Conservation (phyloP, 2,329 filamentous ascomycete species). For the Scedosporium dehoogii region DNA sequence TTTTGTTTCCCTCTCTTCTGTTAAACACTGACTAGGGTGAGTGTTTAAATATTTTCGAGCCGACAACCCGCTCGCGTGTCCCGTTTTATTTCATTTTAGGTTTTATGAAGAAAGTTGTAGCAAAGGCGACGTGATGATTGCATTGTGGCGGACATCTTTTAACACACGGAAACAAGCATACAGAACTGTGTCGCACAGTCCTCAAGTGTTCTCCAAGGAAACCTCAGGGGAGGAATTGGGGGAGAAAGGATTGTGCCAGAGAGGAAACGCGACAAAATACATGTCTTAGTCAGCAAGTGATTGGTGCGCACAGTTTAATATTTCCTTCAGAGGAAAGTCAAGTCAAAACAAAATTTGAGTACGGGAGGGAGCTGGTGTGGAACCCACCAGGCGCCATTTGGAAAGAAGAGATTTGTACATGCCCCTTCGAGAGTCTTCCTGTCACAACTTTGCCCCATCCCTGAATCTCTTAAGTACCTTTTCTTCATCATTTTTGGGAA, state of each 20-base stretch:
- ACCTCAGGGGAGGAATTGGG: not conserved
- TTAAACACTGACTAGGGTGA: too few species aligned
- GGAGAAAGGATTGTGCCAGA: not conserved
- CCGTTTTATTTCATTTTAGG: too few species aligned
- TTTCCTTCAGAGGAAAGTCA: not conserved
- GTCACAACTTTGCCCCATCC: not conserved
- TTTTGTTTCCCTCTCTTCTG: too few species aligned
- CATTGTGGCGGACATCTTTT: too few species aligned
- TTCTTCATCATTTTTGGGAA: not conserved
- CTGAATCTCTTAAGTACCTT: not conserved
- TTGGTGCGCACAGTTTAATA: not conserved
- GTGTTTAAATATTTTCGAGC: too few species aligned
- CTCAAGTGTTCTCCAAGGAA: not conserved
- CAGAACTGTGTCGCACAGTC: not conserved
- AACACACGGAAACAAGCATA: too few species aligned
- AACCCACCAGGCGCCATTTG: too few species aligned
- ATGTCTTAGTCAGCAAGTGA: not conserved
- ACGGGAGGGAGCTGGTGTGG: too few species aligned
- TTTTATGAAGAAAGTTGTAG: too few species aligned
- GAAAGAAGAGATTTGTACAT: not conserved
- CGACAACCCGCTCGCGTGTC: too few species aligned
- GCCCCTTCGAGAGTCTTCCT: not conserved
- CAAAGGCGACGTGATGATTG: too few species aligned
- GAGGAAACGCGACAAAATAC: constrained; percentile 9
- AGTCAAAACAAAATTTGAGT: not conserved